phyloP scores from a whole-genome alignment of 208 protist genomes.

The Acanthamoeba royreba region DNA sequence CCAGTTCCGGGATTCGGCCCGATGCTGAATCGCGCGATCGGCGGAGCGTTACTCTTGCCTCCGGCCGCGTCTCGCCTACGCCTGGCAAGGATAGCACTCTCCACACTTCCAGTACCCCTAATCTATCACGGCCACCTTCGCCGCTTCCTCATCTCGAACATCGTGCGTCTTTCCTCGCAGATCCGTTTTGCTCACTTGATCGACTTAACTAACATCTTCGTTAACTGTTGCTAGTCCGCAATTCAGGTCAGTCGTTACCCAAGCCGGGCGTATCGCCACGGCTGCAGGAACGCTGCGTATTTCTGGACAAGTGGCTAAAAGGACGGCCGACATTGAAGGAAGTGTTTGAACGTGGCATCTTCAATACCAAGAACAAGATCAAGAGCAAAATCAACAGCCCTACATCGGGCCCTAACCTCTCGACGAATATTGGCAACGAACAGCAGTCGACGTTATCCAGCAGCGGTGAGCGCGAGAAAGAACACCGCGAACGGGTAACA shows the following conservation, averaged over 20 bases:
- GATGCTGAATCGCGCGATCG: background rate
- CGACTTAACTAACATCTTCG: too few species aligned
- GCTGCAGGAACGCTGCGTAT: background rate
- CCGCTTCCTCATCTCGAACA: too few species aligned
- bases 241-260: too few species aligned
- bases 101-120: background rate
- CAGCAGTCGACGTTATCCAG: background rate
- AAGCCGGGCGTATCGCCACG: background rate
- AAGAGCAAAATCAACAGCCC: background rate
- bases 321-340: background rate
- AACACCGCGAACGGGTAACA: background rate
- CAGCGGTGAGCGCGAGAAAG: background rate
- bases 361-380: constrained; percentile 33
- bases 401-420: background rate
- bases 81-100: background rate
- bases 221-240: too few species aligned
- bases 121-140: too few species aligned
- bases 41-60: too few species aligned
- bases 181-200: too few species aligned
- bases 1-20: background rate
- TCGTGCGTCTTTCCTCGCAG: too few species aligned
- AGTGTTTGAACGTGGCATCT: constrained; percentile 4
- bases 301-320: constrained; percentile 17
- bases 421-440: background rate
- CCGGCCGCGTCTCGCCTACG: background rate